Evolutionary conservation across 805 yeast genomes (phyloP).

Genomic region (Cyberlindnera subsufficiens): DNA sequence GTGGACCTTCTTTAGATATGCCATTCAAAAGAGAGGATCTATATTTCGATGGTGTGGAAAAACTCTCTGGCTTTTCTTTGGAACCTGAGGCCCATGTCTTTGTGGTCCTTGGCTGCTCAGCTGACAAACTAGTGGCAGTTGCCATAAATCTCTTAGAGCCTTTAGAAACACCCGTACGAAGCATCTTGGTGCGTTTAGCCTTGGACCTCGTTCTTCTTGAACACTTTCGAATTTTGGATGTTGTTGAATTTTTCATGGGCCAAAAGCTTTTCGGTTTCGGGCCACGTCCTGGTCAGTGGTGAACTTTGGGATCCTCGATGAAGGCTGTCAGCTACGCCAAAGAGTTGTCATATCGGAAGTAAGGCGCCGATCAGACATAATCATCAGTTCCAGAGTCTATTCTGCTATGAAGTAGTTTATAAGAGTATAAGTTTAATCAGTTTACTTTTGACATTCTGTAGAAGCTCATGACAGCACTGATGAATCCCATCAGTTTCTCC

Average conservation of each 20-base stretch:
- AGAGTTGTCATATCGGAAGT: no score
- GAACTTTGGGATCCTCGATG: no score
- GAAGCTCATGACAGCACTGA: constrained; percentile 13
- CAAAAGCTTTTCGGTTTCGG: background rate
- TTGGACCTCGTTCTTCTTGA: background rate
- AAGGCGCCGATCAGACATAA: no score
- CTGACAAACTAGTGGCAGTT: background rate
- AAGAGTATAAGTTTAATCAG: constrained; percentile 13
- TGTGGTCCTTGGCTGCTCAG: background rate
- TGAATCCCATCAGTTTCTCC: constrained; percentile 11
- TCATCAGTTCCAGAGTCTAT: no score
- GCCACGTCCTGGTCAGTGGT: no score
- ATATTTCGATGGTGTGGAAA: constrained; percentile 16
- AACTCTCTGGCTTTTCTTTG: constrained; percentile 9
- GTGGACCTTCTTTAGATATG: constrained; percentile 41
- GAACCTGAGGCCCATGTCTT: constrained; percentile 10
- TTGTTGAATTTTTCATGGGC: background rate
- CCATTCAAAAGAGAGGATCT: constrained; percentile 30
- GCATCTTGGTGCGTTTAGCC: constrained; percentile 3
- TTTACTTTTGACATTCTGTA: constrained; percentile 11
- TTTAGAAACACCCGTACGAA: constrained; percentile 8
- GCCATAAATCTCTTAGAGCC: background rate
- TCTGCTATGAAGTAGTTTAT: no score
- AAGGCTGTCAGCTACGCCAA: no score
- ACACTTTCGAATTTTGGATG: background rate